These are phyloP conservation scores for Aspergillus brasiliensis DNA, from an alignment of 2,329 filamentous ascomycete species.

Conservation along the genomic window DNA sequence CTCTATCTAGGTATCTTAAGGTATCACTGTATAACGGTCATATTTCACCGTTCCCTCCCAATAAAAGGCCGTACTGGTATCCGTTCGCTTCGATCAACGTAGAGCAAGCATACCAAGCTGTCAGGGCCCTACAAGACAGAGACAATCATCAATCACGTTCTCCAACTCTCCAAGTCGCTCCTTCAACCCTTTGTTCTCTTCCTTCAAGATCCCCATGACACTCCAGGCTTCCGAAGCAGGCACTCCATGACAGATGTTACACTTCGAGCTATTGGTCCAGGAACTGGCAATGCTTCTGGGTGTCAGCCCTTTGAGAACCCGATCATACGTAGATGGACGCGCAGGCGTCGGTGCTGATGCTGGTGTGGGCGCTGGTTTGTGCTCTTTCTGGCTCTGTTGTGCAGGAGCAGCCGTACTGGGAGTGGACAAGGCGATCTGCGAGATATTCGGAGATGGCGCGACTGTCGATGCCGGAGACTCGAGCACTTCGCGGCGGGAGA, in stretches of 20 bases:
- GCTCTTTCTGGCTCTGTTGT: constrained; percentile 36
- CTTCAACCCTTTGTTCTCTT: constrained; percentile 58
- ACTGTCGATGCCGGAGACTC: constrained; percentile 40
- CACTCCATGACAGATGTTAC: constrained; percentile 45
- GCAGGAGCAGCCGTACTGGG: constrained; percentile 33
- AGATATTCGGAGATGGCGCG: constrained; percentile 41
- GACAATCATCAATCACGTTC: constrained; percentile 57
- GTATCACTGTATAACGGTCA: constrained; percentile 11
- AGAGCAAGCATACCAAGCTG: not conserved
- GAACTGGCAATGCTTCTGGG: constrained; percentile 37
- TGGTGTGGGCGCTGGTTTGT: constrained; percentile 16
- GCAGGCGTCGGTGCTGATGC: constrained; percentile 13
- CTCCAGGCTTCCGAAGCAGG: constrained; percentile 55
- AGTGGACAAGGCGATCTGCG: constrained; percentile 34
- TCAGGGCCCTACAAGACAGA: constrained; percentile 53
- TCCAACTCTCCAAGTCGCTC: constrained; percentile 57
- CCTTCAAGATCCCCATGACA: constrained; percentile 53
- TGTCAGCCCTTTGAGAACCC: constrained; percentile 46
- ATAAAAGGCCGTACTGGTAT: not conserved
- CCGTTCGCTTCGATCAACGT: not conserved
- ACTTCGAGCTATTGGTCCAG: constrained; percentile 36
- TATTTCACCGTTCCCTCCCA: not conserved
- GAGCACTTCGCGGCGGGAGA: constrained; percentile 42
- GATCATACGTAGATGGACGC: constrained; percentile 44
- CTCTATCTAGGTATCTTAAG: constrained; percentile 1